These are phyloP conservation scores for Fusarium temperatum DNA, from an alignment of 2,329 filamentous ascomycete genomes.

Conservation along the genomic window DNA sequence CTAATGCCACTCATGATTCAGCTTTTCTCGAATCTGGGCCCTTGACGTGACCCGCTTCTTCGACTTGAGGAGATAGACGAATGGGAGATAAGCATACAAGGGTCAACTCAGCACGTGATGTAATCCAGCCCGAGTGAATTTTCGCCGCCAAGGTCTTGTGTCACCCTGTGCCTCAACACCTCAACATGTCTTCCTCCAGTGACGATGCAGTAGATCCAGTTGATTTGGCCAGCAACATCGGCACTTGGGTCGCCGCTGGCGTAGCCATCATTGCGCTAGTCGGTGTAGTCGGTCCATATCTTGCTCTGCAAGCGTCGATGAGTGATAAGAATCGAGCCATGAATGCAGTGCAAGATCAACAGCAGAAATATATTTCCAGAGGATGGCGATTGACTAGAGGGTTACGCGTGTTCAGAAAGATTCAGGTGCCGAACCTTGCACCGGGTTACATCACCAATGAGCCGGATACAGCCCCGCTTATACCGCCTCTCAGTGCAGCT, in stretches of 20 bases:
- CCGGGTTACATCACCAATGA: background rate
- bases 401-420: background rate
- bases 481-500: background rate
- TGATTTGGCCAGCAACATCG: background rate
- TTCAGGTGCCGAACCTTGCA: background rate
- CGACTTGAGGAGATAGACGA: background rate
- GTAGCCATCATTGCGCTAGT: background rate
- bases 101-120: background rate
- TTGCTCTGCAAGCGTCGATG: background rate
- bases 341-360: background rate
- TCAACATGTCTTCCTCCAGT: background rate
- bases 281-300: background rate
- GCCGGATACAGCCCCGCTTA: background rate
- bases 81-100: background rate
- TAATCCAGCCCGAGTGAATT: background rate
- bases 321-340: background rate
- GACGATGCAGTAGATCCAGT: background rate
- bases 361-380: background rate
- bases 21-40: too few species aligned
- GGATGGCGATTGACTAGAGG: background rate
- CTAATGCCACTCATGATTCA: too few species aligned
- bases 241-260: background rate
- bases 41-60: too few species aligned
- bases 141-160: background rate
- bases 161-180: fast-evolving